These are phyloP conservation scores for Cephaloascus albidus DNA, from an alignment of 805 yeast genomes.

Conservation along the genomic window DNA sequence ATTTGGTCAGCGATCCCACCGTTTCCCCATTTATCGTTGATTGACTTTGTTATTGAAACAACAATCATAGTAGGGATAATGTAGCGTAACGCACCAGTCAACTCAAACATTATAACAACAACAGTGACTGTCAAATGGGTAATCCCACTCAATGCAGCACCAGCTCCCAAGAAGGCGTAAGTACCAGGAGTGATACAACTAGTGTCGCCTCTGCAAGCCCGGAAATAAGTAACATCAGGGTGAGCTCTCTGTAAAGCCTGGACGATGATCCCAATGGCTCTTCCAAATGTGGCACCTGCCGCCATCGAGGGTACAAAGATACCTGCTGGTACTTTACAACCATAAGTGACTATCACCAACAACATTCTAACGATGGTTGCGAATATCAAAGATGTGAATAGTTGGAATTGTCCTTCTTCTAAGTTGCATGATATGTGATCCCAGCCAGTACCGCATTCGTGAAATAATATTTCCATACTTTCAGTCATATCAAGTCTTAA, in stretches of 20 bases:
- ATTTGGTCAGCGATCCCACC: slow-evolving; percentile 94
- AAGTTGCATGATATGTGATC: slow-evolving; percentile 28
- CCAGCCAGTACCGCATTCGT: slow-evolving; percentile 56
- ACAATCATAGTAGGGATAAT: slow-evolving; percentile 95
- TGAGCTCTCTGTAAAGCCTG: slow-evolving; percentile 35
- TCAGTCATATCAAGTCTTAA: slow-evolving; percentile 89
- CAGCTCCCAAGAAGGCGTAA: slow-evolving; percentile 94
- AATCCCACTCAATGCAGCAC: slow-evolving; percentile 89
- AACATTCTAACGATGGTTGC: slow-evolving; percentile 69
- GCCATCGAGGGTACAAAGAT: slow-evolving; percentile 96
- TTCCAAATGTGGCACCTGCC: slow-evolving; percentile 90
- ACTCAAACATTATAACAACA: slow-evolving; percentile 90
- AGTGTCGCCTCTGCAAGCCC: slow-evolving; percentile 16
- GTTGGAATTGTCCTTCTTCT: slow-evolving; percentile 17
- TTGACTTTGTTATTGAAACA: slow-evolving; percentile 75
- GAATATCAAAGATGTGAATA: slow-evolving; percentile 44
- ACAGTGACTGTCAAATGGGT: slow-evolving; percentile 89
- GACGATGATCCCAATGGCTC: slow-evolving; percentile 72
- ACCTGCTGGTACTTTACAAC: slow-evolving; percentile 95
- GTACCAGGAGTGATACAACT: slow-evolving; percentile 85
- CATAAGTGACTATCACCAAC: slow-evolving; percentile 79
- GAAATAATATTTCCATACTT: slow-evolving; percentile 82
- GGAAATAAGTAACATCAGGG: slow-evolving; percentile 23
- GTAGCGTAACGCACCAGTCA: slow-evolving; percentile 90
- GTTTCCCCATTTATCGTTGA: slow-evolving; percentile 68